These are phyloP conservation scores for Linnemannia elongata DNA, from an alignment of 192 early-diverging fungal genomes.

Conservation along the genomic window DNA sequence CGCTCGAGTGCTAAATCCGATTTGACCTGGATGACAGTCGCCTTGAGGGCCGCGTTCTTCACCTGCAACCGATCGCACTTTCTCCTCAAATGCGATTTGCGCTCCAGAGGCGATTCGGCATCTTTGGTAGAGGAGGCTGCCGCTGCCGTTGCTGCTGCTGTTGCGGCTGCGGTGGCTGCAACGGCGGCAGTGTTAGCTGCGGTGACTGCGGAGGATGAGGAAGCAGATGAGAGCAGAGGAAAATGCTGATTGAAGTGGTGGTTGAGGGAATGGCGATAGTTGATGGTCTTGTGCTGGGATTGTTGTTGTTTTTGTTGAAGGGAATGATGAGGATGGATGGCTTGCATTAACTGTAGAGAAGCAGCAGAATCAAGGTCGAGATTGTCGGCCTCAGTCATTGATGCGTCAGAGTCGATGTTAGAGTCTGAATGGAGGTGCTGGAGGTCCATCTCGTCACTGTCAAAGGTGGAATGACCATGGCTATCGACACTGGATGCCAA, in stretches of 20 bases:
- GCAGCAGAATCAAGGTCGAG: neutral
- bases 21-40: slow-evolving; percentile 24
- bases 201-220: neutral
- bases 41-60: slow-evolving; percentile 31
- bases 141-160: neutral
- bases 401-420: slow-evolving; percentile 12
- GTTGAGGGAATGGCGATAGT: slow-evolving; percentile 2
- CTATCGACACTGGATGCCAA: slow-evolving; percentile 32
- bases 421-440: slow-evolving; percentile 1
- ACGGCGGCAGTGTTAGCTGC: neutral
- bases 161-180: neutral
- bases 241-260: neutral
- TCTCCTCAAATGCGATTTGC: slow-evolving; percentile 20
- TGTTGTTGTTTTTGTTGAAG: neutral
- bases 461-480: slow-evolving; percentile 29
- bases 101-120: slow-evolving; percentile 9
- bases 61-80: slow-evolving; percentile 29
- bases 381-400: slow-evolving; percentile 4
- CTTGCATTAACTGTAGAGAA: neutral
- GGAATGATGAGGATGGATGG: neutral
- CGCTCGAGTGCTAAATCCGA: slow-evolving; percentile 40
- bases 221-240: neutral
- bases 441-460: slow-evolving; percentile 41
- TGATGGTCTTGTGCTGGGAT: neutral
- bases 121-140: neutral